phyloP scores from a whole-genome alignment of 352 stramenopile species.

The Phytophthora syringae region DNA sequence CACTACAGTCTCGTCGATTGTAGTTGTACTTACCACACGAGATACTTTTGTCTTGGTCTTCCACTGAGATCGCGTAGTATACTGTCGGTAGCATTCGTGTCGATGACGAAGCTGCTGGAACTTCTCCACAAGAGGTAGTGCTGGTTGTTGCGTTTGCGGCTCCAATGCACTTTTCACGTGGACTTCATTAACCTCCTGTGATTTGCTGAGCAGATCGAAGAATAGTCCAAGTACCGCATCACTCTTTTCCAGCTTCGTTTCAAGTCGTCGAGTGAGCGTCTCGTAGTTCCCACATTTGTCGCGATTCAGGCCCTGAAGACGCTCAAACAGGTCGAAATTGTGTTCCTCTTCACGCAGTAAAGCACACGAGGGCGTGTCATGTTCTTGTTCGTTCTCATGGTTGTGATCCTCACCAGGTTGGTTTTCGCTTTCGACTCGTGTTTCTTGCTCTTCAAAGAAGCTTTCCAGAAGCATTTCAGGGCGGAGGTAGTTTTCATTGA shows the following conservation, averaged over 20 bases:
- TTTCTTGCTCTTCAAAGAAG: constrained; percentile 9
- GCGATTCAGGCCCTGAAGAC: constrained; percentile 39
- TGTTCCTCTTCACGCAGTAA: constrained; percentile 59
- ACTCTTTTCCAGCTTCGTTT: constrained; percentile 56
- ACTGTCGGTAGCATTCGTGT: constrained; percentile 63
- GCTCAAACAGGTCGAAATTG: constrained; percentile 56
- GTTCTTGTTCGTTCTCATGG: constrained; percentile 25
- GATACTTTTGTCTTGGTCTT: constrained; percentile 20
- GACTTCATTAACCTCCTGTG: background rate
- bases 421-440: background rate
- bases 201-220: constrained; percentile 39
- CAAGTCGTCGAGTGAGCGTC: constrained; percentile 33
- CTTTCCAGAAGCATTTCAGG: constrained; percentile 55
- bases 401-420: constrained; percentile 1
- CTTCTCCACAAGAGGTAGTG: background rate
- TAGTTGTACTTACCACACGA: constrained; percentile 8
- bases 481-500: constrained; percentile 44
- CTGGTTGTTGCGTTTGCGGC: background rate
- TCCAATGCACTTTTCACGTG: background rate
- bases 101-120: constrained; percentile 55
- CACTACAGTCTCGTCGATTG: constrained; percentile 1
- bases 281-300: constrained; percentile 17
- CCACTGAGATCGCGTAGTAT: constrained; percentile 54
- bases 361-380: constrained; percentile 41
- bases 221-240: constrained; percentile 48